A percentile compares a stretch with the other conserved stretches of the same genome.
These are phyloP conservation scores for Thelonectria rubi DNA, from an alignment of 2,329 filamentous ascomycete genomes.

Conservation along the genomic window DNA sequence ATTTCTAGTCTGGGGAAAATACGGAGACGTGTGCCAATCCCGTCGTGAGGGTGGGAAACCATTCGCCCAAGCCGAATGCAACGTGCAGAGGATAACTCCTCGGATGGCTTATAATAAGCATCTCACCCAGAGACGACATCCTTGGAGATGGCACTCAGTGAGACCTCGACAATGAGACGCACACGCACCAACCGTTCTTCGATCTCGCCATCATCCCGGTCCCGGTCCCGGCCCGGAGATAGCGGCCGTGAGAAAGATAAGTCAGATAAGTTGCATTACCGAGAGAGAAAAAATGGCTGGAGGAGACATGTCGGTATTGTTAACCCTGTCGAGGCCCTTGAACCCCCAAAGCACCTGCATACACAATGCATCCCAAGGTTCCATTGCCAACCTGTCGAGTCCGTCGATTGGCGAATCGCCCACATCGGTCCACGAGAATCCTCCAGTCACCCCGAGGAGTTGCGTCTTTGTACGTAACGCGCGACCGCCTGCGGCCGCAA, in stretches of 20 bases:
- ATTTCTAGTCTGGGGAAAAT: slow-evolving; percentile 24
- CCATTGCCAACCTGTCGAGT: background rate
- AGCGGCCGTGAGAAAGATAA: slow-evolving; percentile 7
- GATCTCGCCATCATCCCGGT: slow-evolving; percentile 15
- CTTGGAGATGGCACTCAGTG: no score
- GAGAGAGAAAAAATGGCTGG: slow-evolving; percentile 6
- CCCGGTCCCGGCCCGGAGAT: slow-evolving; percentile 26
- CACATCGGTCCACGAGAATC: slow-evolving; percentile 9
- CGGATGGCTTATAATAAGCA: no score
- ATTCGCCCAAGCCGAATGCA: background rate
- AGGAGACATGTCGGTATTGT: slow-evolving; percentile 20
- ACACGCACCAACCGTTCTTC: slow-evolving; percentile 18
- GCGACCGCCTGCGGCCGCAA: slow-evolving; percentile 20
- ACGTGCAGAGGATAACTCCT: no score
- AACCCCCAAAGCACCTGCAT: slow-evolving; percentile 14
- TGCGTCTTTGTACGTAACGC: slow-evolving; percentile 19
- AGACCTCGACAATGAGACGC: background rate
- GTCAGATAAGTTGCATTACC: slow-evolving; percentile 7
- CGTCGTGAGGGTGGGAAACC: background rate
- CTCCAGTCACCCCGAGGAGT: slow-evolving; percentile 4
- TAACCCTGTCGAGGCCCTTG: slow-evolving; percentile 3
- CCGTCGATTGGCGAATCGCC: slow-evolving; percentile 17
- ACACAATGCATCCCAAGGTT: slow-evolving; percentile 15
- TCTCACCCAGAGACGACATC: no score
- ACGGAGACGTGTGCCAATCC: slow-evolving; percentile 12